These are phyloP conservation scores for Cercospora sesami DNA, from an alignment of 2,329 filamentous ascomycete species.

Conservation along the genomic window DNA sequence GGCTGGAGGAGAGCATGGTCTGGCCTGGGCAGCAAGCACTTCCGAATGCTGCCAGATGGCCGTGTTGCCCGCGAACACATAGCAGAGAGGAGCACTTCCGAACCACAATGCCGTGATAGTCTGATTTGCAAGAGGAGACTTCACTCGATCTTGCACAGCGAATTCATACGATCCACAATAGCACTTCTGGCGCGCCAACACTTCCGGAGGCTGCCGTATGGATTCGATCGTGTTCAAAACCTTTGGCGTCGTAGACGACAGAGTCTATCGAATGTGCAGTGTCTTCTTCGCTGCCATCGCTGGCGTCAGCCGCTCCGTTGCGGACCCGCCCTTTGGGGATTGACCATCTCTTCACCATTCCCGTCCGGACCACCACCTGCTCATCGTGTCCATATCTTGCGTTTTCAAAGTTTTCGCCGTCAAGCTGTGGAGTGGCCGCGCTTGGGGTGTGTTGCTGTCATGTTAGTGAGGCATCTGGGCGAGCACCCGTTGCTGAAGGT, in stretches of 20 bases:
- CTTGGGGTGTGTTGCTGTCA: neutral
- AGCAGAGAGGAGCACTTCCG: constrained; percentile 12
- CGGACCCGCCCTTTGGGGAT: neutral
- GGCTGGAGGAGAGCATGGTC: neutral
- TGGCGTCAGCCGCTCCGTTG: neutral
- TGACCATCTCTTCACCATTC: constrained; percentile 6
- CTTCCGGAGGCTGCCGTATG: constrained; percentile 15
- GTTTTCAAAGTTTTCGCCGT: neutral
- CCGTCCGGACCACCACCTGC: neutral
- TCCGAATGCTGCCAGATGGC: constrained; percentile 13
- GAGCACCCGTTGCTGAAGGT: neutral
- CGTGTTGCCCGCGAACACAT: neutral
- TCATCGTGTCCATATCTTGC: neutral
- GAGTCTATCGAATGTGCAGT: constrained; percentile 11
- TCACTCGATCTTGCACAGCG: neutral
- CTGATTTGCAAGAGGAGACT: neutral
- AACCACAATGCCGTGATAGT: neutral
- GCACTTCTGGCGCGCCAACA: constrained; percentile 9
- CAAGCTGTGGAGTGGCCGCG: neutral
- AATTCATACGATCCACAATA: neutral
- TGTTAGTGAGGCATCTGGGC: neutral
- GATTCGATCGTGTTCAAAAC: neutral
- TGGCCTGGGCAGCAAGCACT: constrained; percentile 13
- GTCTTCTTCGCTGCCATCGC: constrained; percentile 4
- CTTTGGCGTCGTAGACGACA: constrained; percentile 3